Evolutionary conservation across 192 early-diverging fungal genomes (phyloP).

Genomic region (Jimgerdemannia lactiflua): DNA sequence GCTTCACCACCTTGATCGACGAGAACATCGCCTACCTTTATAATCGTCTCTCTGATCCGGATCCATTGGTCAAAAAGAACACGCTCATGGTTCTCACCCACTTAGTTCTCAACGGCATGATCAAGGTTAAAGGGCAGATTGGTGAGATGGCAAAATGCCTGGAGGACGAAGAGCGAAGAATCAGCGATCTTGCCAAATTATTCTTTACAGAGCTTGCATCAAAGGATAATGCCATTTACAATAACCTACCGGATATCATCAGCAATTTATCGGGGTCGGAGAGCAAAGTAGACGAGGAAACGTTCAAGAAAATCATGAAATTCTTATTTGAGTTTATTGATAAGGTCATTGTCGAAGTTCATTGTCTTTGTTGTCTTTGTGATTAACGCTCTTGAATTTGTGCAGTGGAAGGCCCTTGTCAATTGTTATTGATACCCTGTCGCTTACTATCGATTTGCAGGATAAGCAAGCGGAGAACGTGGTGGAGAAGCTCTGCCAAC

Average conservation of each 20-base stretch:
- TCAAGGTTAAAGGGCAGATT: constrained; percentile 98
- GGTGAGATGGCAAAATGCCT: constrained; percentile 98
- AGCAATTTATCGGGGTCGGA: constrained; percentile 76
- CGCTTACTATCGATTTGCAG: constrained; percentile 32
- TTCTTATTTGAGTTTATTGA: constrained; percentile 96
- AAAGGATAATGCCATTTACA: constrained; percentile 99
- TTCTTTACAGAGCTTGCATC: constrained; percentile 96
- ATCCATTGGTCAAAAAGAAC: constrained; percentile 88
- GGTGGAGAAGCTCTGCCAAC: constrained; percentile 93
- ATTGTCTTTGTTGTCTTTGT: too few relatives aligned
- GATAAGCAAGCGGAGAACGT: constrained; percentile 95
- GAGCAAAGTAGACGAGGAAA: constrained; percentile 73
- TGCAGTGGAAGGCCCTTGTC: too few relatives aligned
- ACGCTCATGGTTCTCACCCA: constrained; percentile 98
- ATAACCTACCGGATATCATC: constrained; percentile 98
- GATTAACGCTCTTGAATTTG: too few relatives aligned
- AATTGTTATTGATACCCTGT: not conserved
- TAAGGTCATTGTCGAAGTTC: constrained; percentile 17
- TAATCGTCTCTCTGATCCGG: constrained; percentile 81
- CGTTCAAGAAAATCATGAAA: constrained; percentile 89
- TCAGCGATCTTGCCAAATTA: constrained; percentile 88
- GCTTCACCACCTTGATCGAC: constrained; percentile 96
- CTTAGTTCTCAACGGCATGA: constrained; percentile 97
- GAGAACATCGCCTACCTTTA: constrained; percentile 96
- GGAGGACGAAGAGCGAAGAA: constrained; percentile 81